Base-by-base conservation (phyloP, 305 asterid species). In the Fraxinus paxiana region DNA sequence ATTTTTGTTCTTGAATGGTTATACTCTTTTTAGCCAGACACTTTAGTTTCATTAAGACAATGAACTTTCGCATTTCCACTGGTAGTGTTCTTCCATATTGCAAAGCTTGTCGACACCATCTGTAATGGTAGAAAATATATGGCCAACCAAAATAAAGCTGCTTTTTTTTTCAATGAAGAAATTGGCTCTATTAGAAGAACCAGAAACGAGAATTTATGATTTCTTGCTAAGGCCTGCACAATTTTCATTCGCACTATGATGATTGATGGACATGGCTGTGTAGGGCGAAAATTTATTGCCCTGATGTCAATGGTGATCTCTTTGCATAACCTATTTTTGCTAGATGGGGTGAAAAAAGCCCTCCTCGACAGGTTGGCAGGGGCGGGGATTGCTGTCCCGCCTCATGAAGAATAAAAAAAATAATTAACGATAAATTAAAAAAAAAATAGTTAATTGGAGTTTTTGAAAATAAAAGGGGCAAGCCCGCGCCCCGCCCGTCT, bases 221-320 rank as follows among this genome's bases (percentile, higher is more conserved):
- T n/a, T 22, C 28, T 56, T 56, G 67, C 12, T 5, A 17, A 56
- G 20, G 13, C 20, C 28, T 56, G 88, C 37, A 51, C 87, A 88
- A 2, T 87, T 91, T 73, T 87, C 92, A 15, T 41, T 75, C n/a
- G 92, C 83, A 88, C 33, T 38, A 82, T 24, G 54, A 90, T 85
- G 30, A 90, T 85, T 18, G 92, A 80, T 26, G 90, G 90, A 70
- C 89, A 90, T 5, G 88, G 90, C 75, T 80, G 13, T 84, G 28
- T 17, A n/a, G 38, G 30, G 86, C 90, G 86, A 38, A 86, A 85
- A 37, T 90, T 89, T 22, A 90, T 91, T 6, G 87, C 92, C 75
- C 84, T 85, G 51, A 90, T 88, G 63, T 87, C 91, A 20, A 87
- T 81, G 2, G 87, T 77, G 17, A 83, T 87, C 5, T 79, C 88